Base-by-base conservation (phyloP, 2,329 filamentous ascomycete genomes). In the Botryotinia narcissicola region DNA sequence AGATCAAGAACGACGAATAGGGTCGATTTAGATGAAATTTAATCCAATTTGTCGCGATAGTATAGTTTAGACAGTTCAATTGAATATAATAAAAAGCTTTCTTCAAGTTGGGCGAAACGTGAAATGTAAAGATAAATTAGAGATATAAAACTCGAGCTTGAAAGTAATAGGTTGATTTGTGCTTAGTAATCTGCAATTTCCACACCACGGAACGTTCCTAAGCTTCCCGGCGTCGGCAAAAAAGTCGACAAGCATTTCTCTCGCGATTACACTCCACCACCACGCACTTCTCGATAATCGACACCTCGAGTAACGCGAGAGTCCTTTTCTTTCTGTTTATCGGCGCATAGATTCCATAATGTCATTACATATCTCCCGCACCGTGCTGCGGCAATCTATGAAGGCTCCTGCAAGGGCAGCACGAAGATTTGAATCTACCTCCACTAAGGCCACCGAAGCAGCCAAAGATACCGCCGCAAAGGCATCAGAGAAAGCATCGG, bases 1-100 rank as follows among this genome's bases (percentile, higher is more conserved):
- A 94, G 87, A 98, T 98, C 80, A 93, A 95, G 86, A 94, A 89
- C 79, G 80, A 81, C 32, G 73, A 71, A 73, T 73, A 70, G 54
- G 59, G 37, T 57, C 25, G n/a, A 44, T 35, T 4, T 32, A 12
- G 64, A 72, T 66, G n/a, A 62, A 63, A 68, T 60, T 29, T 60
- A 48, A 69, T 60, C 25, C 20, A 59, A 72, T 18, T 60, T 42
- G 14, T 72, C 32, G 63, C 48, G 40, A 73, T 76, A 73, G 57
- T 59, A 70, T 75, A 66, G 61, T 76, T 54, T 75, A 74, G 72
- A 64, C 48, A 20, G 22, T 73, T 63, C 32, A 57, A n/a, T 35
- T 72, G 29, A 44, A 64, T 74, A 16, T 44, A 57, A 54, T 57
- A 59, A 20, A 67, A 29, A 72, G 16, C 22, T 20, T n/a, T n/a